A percentile compares a stretch with the other conserved stretches of the same genome.
These are phyloP conservation scores for Staphylotrichum tortipilum DNA, from an alignment of 495 filamentous ascomycete genomes.

Conservation along the genomic window DNA sequence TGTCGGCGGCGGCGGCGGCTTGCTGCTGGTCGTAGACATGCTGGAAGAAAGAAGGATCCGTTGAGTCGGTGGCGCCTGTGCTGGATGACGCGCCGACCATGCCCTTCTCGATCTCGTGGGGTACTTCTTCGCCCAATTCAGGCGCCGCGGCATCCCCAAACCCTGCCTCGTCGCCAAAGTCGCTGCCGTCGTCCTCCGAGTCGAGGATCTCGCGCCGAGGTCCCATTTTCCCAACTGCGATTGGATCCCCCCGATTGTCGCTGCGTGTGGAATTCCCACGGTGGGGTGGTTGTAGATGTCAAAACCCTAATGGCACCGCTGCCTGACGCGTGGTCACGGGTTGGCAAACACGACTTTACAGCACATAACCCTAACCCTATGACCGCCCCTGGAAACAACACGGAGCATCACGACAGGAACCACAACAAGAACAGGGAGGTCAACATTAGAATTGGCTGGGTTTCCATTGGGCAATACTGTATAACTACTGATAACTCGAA, in stretches of 20 bases:
- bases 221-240: constrained; percentile 9
- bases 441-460: too few relatives aligned
- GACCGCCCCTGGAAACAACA: neutral
- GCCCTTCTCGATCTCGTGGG: neutral
- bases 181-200: constrained; percentile 25
- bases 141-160: neutral
- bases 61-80: constrained; percentile 18
- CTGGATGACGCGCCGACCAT: neutral
- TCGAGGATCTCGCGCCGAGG: constrained; percentile 21
- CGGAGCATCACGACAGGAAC: too few relatives aligned
- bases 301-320: neutral
- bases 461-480: too few relatives aligned
- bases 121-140: neutral
- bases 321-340: constrained; percentile 8
- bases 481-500: too few relatives aligned
- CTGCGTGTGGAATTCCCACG: neutral
- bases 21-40: constrained; percentile 21
- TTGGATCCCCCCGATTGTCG: neutral
- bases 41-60: constrained; percentile 22
- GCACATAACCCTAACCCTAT: neutral
- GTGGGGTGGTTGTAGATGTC: neutral
- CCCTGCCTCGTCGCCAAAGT: constrained; percentile 6
- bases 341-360: neutral
- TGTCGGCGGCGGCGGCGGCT: neutral
- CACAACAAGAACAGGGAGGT: too few relatives aligned